Conservation (phyloP, 352 stramenopile species). For the Phytophthora rubi region DNA sequence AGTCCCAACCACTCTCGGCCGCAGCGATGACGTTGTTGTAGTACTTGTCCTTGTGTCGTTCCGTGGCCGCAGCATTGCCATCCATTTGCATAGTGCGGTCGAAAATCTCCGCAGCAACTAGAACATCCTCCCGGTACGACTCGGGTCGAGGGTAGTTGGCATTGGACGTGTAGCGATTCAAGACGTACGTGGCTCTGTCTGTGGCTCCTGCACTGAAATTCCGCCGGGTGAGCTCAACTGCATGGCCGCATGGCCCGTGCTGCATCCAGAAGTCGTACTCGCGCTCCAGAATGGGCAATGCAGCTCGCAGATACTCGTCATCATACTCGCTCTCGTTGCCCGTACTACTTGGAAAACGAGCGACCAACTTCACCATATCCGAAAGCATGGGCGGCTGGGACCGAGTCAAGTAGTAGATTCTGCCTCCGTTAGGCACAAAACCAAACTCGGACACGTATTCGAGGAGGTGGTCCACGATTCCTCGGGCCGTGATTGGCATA, state of each 20-base stretch:
- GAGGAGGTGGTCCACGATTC: constrained; percentile 88
- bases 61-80: constrained; percentile 40
- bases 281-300: constrained; percentile 70
- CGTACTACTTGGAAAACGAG: constrained; percentile 23
- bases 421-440: constrained; percentile 90
- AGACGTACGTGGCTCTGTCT: constrained; percentile 38
- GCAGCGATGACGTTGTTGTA: constrained; percentile 87
- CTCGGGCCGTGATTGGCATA: constrained; percentile 79
- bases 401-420: constrained; percentile 92
- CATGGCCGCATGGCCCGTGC: constrained; percentile 61
- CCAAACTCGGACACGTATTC: constrained; percentile 88
- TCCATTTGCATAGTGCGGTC: constrained; percentile 40
- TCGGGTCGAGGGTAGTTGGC: constrained; percentile 82
- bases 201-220: constrained; percentile 22
- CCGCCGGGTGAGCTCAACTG: constrained; percentile 51
- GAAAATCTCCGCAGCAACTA: constrained; percentile 70
- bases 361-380: constrained; percentile 81
- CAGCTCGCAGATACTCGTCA: constrained; percentile 54
- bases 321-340: constrained; percentile 54
- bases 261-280: constrained; percentile 91
- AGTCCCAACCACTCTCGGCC: constrained; percentile 92
- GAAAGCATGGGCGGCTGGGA: constrained; percentile 92
- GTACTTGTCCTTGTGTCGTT: constrained; percentile 70
- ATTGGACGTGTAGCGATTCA: constrained; percentile 86
- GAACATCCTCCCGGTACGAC: constrained; percentile 86